Percentiles rank a stretch among this genome's conserved stretches.
Evolutionary conservation across 176 grass and related monocot genomes (phyloP).

Genomic region (Musa troglodytarum): DNA sequence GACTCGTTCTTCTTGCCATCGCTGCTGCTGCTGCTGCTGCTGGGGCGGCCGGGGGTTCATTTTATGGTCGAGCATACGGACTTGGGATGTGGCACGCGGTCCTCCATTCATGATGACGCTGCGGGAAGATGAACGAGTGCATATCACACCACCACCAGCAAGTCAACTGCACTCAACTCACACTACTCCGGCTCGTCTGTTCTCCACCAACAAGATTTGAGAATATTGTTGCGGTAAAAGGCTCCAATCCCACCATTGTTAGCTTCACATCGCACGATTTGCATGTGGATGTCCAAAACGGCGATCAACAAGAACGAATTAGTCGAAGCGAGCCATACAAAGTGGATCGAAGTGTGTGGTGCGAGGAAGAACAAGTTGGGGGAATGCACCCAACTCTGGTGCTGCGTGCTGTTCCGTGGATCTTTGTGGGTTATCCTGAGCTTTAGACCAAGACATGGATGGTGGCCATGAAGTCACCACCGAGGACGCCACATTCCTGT

Average conservation of each 20-base stretch:
- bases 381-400: neutral
- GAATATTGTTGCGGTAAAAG: no score
- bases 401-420: neutral
- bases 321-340: no score
- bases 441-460: no score
- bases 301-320: no score
- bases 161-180: constrained; percentile 8
- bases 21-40: neutral
- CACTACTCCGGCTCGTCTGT: neutral
- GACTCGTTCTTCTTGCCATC: neutral
- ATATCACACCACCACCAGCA: constrained; percentile 5
- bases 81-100: neutral
- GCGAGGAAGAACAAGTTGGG: no score
- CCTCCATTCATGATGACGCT: neutral
- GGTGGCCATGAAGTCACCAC: no score
- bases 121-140: neutral
- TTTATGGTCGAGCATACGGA: neutral
- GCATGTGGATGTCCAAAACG: no score
- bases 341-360: no score
- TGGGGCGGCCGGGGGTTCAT: neutral
- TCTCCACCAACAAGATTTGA: neutral
- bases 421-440: neutral
- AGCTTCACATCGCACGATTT: no score
- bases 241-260: no score
- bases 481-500: no score